Conservation (phyloP, 2,329 filamentous ascomycete genomes). For the Sphaerostilbella broomeana region DNA sequence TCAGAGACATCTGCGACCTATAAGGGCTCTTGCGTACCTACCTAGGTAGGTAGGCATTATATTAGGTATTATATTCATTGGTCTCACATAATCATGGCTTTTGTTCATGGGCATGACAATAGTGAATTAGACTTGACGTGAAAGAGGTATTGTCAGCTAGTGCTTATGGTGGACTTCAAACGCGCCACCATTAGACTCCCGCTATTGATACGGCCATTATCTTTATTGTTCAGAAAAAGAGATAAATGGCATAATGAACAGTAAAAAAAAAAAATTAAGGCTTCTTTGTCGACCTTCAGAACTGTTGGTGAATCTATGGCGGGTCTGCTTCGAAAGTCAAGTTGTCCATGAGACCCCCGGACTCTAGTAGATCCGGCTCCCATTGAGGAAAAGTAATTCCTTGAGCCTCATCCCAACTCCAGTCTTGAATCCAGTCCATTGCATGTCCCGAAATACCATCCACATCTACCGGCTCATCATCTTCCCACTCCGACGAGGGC, state of each 20-base stretch:
- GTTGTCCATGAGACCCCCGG: constrained; percentile 2
- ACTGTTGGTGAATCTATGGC: background rate
- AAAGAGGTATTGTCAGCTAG: no score
- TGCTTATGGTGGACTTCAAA: no score
- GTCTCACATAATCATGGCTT: background rate
- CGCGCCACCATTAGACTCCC: no score
- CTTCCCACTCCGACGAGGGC: constrained; percentile 12
- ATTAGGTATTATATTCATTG: no score
- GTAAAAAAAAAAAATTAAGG: no score
- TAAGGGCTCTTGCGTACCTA: no score
- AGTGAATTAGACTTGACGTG: no score
- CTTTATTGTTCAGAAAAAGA: no score
- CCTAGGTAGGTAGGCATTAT: no score
- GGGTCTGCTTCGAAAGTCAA: constrained; percentile 4
- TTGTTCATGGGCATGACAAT: background rate
- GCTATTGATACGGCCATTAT: no score
- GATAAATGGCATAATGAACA: constrained; percentile 1
- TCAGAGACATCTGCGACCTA: no score
- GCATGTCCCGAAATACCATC: constrained; percentile 12
- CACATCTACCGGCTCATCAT: constrained; percentile 12
- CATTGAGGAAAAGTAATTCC: constrained; percentile 16
- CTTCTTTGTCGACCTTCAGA: no score
- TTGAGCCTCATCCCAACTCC: constrained; percentile 22
- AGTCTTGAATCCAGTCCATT: constrained; percentile 23
- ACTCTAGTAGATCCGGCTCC: constrained; percentile 8